Base-by-base conservation (phyloP, 139 green algal genomes). In the Chlamydomonas eustigma region DNA sequence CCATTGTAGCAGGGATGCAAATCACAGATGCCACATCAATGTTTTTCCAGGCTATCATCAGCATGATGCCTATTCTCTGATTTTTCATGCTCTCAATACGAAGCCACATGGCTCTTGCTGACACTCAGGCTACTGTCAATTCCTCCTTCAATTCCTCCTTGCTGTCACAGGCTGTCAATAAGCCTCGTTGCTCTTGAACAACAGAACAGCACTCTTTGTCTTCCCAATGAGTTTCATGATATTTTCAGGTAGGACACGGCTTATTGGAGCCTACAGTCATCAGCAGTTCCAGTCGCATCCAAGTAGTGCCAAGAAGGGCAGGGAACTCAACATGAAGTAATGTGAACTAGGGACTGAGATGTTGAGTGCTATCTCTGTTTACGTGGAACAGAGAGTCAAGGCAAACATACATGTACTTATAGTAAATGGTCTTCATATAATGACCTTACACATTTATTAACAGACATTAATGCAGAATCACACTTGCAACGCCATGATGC, bases 121-220 rank as follows among this genome's bases (percentile, higher is more conserved):
- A n/a, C n/a, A n/a, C n/a, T n/a, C n/a, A n/a, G n/a, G n/a, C n/a
- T n/a, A n/a, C n/a, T n/a, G n/a, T n/a, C n/a, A n/a, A n/a, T n/a
- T n/a, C n/a, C n/a, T n/a, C n/a, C n/a, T n/a, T n/a, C n/a, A n/a
- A n/a, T n/a, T n/a, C n/a, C n/a, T n/a, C n/a, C n/a, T n/a, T n/a
- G n/a, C n/a, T n/a, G n/a, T n/a, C n/a, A n/a, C n/a, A n/a, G n/a
- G n/a, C n/a, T n/a, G n/a, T 58, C 44, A 58, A 18, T 28, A 58
- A 12, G 44, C 44, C 44, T 58, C 44, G 44, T 18, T 58, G 44
- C 44, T 58, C 38, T 74, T 77, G 78, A 77, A 83, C 3, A 83
- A 3, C 1, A 83, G 73, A 28, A 83, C 33, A 1, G 73, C 78
- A 67, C 73, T 78, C 3, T 51, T 51, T 1, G 78, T 74, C 1